Conservation (phyloP, 1,284 basidiomycete species). For the Microbotryum violaceum region DNA sequence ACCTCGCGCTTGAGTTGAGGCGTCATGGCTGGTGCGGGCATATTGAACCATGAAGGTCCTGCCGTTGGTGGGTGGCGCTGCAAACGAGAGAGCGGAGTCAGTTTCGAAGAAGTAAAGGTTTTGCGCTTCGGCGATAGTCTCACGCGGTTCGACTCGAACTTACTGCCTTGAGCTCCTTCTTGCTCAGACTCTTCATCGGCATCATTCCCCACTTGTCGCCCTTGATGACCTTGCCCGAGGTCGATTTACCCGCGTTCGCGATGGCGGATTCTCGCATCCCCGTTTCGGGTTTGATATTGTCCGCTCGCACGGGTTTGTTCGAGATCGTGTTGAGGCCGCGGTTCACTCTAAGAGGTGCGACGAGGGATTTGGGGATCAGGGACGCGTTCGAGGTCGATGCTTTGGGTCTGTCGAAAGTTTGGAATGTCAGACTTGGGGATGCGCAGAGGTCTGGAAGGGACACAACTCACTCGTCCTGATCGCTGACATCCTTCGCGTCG, state of each 20-base stretch:
- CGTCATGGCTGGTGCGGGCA: slow-evolving; percentile 68
- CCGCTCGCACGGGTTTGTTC: too few species aligned
- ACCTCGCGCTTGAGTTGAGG: slow-evolving; percentile 83
- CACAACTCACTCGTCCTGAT: background rate
- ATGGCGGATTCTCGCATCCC: too few species aligned
- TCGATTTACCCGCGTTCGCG: too few species aligned
- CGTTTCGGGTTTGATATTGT: too few species aligned
- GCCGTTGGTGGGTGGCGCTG: slow-evolving; percentile 48
- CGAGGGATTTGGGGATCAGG: slow-evolving; percentile 4
- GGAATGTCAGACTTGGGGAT: too few species aligned
- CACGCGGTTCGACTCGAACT: background rate
- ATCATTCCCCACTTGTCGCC: slow-evolving; percentile 26
- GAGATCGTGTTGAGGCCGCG: too few species aligned
- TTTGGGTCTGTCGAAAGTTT: slow-evolving; percentile 8
- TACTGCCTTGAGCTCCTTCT: slow-evolving; percentile 24
- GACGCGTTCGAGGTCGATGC: slow-evolving; percentile 7
- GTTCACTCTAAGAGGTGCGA: slow-evolving; percentile 1
- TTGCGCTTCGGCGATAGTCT: background rate
- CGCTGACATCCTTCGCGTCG: background rate
- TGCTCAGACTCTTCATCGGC: slow-evolving; percentile 17
- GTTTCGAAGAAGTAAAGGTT: background rate
- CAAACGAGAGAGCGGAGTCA: background rate
- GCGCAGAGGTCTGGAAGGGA: too few species aligned
- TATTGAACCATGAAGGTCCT: slow-evolving; percentile 80
- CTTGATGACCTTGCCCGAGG: too few species aligned